These are phyloP conservation scores for Polyplosphaeria fusca DNA, from an alignment of 495 filamentous ascomycete genomes.

Conservation along the genomic window DNA sequence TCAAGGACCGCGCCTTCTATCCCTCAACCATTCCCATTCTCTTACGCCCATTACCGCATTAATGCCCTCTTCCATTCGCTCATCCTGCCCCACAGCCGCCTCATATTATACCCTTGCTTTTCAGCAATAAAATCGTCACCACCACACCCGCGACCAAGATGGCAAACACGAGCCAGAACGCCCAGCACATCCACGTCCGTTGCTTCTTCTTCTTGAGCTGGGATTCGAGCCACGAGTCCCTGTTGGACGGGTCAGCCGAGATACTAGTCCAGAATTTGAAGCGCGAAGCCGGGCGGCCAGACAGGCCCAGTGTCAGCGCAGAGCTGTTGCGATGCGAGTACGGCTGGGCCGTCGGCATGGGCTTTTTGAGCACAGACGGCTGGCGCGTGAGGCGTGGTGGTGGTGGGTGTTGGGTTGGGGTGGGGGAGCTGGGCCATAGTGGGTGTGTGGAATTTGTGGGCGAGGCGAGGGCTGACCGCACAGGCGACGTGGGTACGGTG, in stretches of 20 bases:
- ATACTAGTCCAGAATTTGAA: conserved; percentile 27
- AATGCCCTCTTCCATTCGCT: not conserved
- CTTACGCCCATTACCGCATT: not conserved
- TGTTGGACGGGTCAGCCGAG: conserved; percentile 27
- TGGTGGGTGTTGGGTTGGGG: not conserved
- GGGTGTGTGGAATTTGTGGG: not conserved
- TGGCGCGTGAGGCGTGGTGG: not conserved
- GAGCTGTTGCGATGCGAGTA: conserved; percentile 14
- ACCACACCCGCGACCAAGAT: conserved; percentile 41
- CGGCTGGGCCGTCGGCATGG: not conserved
- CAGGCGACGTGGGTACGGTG: not conserved
- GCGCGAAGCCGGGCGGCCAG: conserved; percentile 8
- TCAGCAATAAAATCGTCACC: conserved; percentile 39
- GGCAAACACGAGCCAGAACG: conserved; percentile 43
- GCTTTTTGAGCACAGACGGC: not conserved
- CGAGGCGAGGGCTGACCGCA: not conserved
- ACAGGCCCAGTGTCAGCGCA: conserved; percentile 7
- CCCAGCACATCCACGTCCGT: conserved; percentile 41
- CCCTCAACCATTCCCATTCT: not conserved
- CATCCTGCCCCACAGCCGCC: not conserved
- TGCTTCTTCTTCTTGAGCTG: conserved; percentile 40
- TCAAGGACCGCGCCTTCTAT: too few species aligned
- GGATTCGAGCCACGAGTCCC: conserved; percentile 45
- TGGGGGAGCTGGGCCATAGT: not conserved
- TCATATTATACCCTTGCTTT: conserved; percentile 32